Percentiles rank a stretch among this genome's conserved stretches.
Evolutionary conservation across 345 rosid genomes (phyloP).

Genomic region (Trapa bicornis): DNA sequence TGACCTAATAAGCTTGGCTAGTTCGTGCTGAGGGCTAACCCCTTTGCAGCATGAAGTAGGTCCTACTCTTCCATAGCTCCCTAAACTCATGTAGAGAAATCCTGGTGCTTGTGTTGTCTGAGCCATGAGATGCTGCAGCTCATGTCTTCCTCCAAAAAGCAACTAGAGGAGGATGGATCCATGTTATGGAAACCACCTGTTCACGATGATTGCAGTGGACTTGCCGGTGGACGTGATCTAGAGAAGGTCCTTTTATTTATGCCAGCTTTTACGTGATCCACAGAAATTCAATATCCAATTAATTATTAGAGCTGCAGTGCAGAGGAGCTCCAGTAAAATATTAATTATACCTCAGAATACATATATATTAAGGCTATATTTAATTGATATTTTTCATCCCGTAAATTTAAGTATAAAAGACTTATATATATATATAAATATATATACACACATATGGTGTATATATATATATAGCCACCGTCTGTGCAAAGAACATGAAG

Average conservation of each 20-base stretch:
- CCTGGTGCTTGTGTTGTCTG: constrained; percentile 7
- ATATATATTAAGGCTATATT: no score
- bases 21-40: constrained; percentile 14
- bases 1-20: constrained; percentile 14
- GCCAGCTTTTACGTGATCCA: background rate
- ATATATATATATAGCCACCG: no score
- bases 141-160: constrained; percentile 11
- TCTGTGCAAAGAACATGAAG: constrained; percentile 16
- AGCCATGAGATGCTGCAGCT: constrained; percentile 23
- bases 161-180: constrained; percentile 5
- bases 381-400: no score
- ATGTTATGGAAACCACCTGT: constrained; percentile 15
- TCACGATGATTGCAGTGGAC: constrained; percentile 14
- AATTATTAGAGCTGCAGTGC: no score
- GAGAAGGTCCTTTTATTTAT: no score
- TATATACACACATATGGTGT: no score
- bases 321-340: no score
- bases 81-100: constrained; percentile 19
- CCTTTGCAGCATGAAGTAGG: constrained; percentile 17
- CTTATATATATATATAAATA: no score
- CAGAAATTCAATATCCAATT: background rate
- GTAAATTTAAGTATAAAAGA: no score
- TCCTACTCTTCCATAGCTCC: constrained; percentile 18
- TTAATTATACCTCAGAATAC: no score
- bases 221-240: no score